phyloP scores from a whole-genome alignment of 257 asterid species.

The Solanum virginianum region DNA sequence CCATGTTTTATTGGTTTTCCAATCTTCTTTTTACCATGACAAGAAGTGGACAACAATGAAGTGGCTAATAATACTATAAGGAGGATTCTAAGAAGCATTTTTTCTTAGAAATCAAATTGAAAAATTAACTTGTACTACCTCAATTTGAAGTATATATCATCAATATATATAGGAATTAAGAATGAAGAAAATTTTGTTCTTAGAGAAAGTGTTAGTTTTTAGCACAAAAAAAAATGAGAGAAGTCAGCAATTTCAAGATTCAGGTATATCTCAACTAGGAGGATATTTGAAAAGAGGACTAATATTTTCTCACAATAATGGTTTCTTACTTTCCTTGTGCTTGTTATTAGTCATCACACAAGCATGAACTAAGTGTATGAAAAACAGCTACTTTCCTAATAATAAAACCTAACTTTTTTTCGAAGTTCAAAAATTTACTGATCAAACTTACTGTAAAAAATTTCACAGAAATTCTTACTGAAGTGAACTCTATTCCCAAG shows the following conservation, averaged over 20 bases:
- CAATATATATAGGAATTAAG: neutral
- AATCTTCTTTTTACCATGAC: constrained; percentile 10
- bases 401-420: neutral
- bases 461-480: neutral
- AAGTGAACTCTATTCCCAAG: neutral
- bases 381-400: neutral
- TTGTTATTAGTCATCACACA: constrained; percentile 15
- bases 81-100: constrained; percentile 17
- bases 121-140: neutral
- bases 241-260: constrained; percentile 2
- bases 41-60: constrained; percentile 15
- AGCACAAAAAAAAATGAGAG: neutral
- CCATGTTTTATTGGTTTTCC: neutral
- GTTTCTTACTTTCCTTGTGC: constrained; percentile 7
- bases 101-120: neutral
- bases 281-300: neutral
- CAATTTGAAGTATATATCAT: neutral
- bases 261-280: constrained; percentile 26
- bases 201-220: neutral
- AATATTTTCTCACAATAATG: neutral
- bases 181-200: neutral
- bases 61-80: constrained; percentile 13
- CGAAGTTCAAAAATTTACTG: neutral
- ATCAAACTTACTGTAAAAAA: neutral
- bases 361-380: neutral